phyloP scores from a whole-genome alignment of 192 early-diverging fungal species.

The Podila horticola region DNA sequence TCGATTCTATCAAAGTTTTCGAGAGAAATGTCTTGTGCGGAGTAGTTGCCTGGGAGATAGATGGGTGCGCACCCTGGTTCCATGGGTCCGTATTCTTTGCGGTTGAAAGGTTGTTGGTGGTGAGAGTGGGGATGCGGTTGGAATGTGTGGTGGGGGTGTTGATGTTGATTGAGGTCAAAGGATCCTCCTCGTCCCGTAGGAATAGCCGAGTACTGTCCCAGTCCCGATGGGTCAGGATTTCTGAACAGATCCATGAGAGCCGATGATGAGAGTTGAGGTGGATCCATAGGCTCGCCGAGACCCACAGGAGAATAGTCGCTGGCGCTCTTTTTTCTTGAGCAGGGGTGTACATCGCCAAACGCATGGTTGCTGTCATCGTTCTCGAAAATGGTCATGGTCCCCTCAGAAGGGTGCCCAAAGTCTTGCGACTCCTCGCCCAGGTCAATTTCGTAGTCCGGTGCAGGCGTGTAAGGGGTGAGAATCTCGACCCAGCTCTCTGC shows the following conservation, averaged over 20 bases:
- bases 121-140: not conserved
- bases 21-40: conserved; percentile 4
- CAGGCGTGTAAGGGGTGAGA: conserved; percentile 7
- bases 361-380: not conserved
- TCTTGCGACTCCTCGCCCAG: conserved; percentile 12
- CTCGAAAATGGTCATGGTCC: conserved; percentile 2
- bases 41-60: conserved; percentile 1
- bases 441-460: conserved; percentile 4
- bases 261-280: conserved; percentile 11
- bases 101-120: not conserved
- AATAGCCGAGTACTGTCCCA: not conserved
- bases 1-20: conserved; percentile 28
- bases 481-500: conserved; percentile 38
- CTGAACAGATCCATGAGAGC: conserved; percentile 44
- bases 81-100: conserved; percentile 2
- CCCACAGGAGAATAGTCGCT: not conserved
- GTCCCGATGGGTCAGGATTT: conserved; percentile 15
- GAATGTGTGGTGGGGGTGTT: not conserved
- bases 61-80: conserved; percentile 6
- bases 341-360: too few relatives aligned
- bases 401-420: not conserved
- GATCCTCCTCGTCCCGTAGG: not conserved
- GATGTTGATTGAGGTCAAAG: not conserved
- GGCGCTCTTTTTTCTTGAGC: not conserved
- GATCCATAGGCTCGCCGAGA: conserved; percentile 8